Percentiles rank a stretch among this genome's conserved stretches.
Evolutionary conservation across 306 rosid genomes (phyloP).

Genomic region (Leucaena leucocephala): DNA sequence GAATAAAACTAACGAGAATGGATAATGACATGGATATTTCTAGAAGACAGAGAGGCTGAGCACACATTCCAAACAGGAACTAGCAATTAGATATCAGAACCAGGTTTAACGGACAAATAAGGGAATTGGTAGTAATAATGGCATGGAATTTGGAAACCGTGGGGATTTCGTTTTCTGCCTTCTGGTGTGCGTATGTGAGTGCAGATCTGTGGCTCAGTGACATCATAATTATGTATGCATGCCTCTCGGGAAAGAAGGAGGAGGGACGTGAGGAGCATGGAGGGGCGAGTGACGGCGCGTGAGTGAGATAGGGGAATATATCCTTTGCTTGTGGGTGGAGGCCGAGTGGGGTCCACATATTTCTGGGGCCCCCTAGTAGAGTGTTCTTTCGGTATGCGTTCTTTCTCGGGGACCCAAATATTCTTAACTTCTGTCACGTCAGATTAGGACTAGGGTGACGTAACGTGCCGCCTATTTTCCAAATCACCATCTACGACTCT

Average conservation of each 20-base stretch:
- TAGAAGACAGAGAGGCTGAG: background rate
- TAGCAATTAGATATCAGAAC: background rate
- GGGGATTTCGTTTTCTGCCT: constrained; percentile 7
- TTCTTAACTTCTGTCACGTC: constrained; percentile 70
- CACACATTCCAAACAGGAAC: background rate
- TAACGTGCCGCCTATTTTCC: constrained; percentile 25
- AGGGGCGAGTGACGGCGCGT: constrained; percentile 41
- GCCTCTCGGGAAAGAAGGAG: background rate
- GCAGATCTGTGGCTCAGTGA: background rate
- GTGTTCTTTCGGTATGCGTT: constrained; percentile 84
- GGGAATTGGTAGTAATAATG: background rate
- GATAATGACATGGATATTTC: background rate
- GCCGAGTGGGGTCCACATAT: constrained; percentile 57
- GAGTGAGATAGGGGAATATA: constrained; percentile 52
- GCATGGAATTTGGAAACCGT: background rate
- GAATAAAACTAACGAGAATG: background rate
- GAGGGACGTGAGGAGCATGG: constrained; percentile 44
- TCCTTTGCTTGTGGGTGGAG: constrained; percentile 92
- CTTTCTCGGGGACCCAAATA: constrained; percentile 96
- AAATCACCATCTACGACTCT: constrained; percentile 43
- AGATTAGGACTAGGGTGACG: constrained; percentile 41
- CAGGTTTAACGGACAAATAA: too few species aligned
- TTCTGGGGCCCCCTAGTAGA: constrained; percentile 55
- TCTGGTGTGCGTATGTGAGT: background rate
- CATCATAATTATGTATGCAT: background rate